A percentile compares a stretch with the other conserved stretches of the same genome.
phyloP scores from a whole-genome alignment of 2,329 filamentous ascomycete genomes.

The Fonsecaea monophora region DNA sequence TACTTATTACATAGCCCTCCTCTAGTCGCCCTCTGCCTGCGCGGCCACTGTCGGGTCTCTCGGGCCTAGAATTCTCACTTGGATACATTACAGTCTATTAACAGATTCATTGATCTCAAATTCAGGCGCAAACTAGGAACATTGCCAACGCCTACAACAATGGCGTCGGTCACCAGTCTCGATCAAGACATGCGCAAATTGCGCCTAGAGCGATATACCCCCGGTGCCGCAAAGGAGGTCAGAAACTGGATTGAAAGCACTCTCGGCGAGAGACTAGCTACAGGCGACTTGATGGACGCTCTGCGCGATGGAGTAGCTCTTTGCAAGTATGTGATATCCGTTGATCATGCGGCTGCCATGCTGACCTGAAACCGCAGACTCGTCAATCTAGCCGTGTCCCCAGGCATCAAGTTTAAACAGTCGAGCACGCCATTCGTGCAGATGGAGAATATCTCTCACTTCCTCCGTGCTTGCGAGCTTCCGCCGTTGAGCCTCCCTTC shows the following conservation, averaged over 20 bases:
- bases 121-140: neutral
- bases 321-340: constrained; percentile 71
- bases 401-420: constrained; percentile 86
- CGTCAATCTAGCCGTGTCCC: constrained; percentile 79
- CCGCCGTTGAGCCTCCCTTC: constrained; percentile 85
- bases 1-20: constrained; percentile 1
- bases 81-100: constrained; percentile 2
- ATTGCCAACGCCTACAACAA: constrained; percentile 49
- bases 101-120: neutral
- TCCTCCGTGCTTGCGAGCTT: constrained; percentile 84
- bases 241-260: constrained; percentile 83
- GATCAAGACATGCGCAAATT: constrained; percentile 95
- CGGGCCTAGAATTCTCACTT: constrained; percentile 4
- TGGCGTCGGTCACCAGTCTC: constrained; percentile 92
- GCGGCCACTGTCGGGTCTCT: constrained; percentile 11
- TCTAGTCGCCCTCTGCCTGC: constrained; percentile 2
- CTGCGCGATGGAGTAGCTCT: constrained; percentile 90
- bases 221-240: constrained; percentile 84
- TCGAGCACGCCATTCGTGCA: constrained; percentile 97
- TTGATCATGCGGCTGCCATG: neutral
- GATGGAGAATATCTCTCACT: constrained; percentile 99
- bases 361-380: constrained; percentile 63
- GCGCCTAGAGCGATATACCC: constrained; percentile 92
- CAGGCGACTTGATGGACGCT: constrained; percentile 79
- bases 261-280: constrained; percentile 74